phyloP scores from a whole-genome alignment of 257 asterid species.

The Solanum medicagineum region DNA sequence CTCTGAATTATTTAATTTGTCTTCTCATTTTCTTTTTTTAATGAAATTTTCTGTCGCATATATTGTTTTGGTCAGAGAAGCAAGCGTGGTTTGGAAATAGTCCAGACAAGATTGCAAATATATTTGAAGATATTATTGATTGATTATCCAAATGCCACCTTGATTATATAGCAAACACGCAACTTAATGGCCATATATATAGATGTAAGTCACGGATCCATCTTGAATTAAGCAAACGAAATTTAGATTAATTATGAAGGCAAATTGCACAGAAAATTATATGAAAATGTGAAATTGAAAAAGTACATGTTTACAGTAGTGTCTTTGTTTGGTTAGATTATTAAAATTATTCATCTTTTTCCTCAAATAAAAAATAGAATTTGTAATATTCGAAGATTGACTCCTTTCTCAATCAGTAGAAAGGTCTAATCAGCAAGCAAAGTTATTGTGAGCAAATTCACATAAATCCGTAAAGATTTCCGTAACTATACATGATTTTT shows the following conservation, averaged over 20 bases:
- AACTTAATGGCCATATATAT: neutral
- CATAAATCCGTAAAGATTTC: neutral
- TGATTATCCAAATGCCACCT: neutral
- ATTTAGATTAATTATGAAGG: neutral
- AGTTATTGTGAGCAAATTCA: neutral
- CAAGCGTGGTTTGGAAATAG: neutral
- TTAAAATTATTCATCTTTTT: neutral
- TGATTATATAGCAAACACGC: neutral
- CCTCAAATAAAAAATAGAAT: neutral
- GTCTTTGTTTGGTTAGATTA: no score
- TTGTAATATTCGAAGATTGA: neutral
- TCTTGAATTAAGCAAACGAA: neutral
- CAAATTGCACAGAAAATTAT: neutral
- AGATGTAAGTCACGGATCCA: neutral
- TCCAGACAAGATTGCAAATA: neutral
- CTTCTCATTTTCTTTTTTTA: neutral
- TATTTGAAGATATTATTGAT: neutral
- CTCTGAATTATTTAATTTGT: neutral
- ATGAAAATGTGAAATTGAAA: neutral
- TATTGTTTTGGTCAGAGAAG: neutral
- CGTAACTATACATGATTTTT: neutral
- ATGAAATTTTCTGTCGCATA: neutral
- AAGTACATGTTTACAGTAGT: neutral
- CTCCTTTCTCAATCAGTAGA: neutral
- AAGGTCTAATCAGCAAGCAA: neutral